Evolutionary conservation across 257 asterid species (phyloP).

Genomic region (Solanum chiquidenum): DNA sequence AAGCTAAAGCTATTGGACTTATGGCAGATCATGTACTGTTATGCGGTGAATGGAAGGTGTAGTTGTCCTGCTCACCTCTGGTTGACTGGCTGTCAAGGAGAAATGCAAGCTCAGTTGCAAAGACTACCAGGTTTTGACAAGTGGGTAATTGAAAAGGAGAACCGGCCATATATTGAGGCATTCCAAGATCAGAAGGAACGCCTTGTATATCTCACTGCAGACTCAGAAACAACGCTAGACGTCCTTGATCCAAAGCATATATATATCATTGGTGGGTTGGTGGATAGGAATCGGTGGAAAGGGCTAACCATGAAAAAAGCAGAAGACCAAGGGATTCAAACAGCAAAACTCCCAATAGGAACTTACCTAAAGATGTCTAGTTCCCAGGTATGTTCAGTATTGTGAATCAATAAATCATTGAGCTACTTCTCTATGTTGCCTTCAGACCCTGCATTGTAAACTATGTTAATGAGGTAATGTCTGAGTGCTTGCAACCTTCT

Average conservation of each 20-base stretch:
- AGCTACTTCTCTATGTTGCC: background rate
- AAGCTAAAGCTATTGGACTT: slow-evolving; percentile 1
- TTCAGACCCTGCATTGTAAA: background rate
- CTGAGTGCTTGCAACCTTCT: background rate
- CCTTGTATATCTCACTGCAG: slow-evolving; percentile 90
- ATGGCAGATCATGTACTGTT: slow-evolving; percentile 86
- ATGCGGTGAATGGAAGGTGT: slow-evolving; percentile 75
- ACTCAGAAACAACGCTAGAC: slow-evolving; percentile 61
- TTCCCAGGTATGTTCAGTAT: slow-evolving; percentile 57
- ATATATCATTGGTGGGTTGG: slow-evolving; percentile 92
- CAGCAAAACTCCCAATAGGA: slow-evolving; percentile 93
- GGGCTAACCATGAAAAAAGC: slow-evolving; percentile 92
- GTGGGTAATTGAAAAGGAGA: slow-evolving; percentile 83
- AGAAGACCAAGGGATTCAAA: slow-evolving; percentile 75
- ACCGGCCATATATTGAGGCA: slow-evolving; percentile 50
- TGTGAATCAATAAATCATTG: background rate
- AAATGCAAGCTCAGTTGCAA: slow-evolving; percentile 62
- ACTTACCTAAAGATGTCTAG: slow-evolving; percentile 83
- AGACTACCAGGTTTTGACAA: slow-evolving; percentile 79
- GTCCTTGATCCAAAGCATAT: slow-evolving; percentile 74
- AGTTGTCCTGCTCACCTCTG: slow-evolving; percentile 74
- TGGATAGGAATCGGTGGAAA: slow-evolving; percentile 95
- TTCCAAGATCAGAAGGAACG: slow-evolving; percentile 60
- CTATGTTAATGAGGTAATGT: background rate
- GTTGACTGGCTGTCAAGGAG: slow-evolving; percentile 88